Percentiles rank a stretch among this genome's conserved stretches.
Evolutionary conservation across 768 basidiomycete genomes (phyloP).

Genomic region (Rhodotorula graminis): DNA sequence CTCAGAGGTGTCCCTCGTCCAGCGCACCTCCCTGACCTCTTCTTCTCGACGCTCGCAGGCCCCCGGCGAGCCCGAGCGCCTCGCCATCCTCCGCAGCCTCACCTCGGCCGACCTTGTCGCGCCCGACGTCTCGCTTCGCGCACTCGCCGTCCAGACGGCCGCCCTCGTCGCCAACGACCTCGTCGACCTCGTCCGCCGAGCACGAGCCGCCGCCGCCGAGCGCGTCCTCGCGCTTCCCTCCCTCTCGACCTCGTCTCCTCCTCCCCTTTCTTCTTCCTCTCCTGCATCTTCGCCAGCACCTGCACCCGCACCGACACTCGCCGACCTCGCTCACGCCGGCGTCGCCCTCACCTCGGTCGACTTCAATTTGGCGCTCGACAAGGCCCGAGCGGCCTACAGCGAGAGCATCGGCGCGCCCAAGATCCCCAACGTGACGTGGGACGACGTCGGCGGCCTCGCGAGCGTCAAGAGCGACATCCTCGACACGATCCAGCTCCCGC

Average conservation of each 20-base stretch:
- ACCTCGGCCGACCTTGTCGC: slow-evolving; percentile 53
- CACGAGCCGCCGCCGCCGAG: slow-evolving; percentile 57
- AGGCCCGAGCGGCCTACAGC: slow-evolving; percentile 71
- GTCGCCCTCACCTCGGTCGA: slow-evolving; percentile 55
- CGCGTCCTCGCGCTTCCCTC: slow-evolving; percentile 35
- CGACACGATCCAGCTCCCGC: slow-evolving; percentile 87
- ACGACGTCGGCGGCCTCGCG: slow-evolving; percentile 89
- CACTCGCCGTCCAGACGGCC: slow-evolving; percentile 79
- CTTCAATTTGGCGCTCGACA: slow-evolving; percentile 65
- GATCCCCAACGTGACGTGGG: slow-evolving; percentile 93
- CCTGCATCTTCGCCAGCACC: too few relatives aligned
- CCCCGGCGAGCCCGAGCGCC: slow-evolving; percentile 70
- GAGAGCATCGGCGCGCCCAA: slow-evolving; percentile 95
- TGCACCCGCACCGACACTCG: neutral
- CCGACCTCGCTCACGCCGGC: slow-evolving; percentile 47
- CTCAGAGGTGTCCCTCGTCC: too few relatives aligned
- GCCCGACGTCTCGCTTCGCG: slow-evolving; percentile 70
- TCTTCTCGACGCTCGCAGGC: slow-evolving; percentile 53
- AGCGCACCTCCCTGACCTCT: neutral
- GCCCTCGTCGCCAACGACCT: slow-evolving; percentile 81
- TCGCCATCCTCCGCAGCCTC: slow-evolving; percentile 57
- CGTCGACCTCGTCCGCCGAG: slow-evolving; percentile 60
- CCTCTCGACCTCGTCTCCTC: neutral
- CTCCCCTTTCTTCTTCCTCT: too few relatives aligned
- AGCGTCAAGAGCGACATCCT: slow-evolving; percentile 85